These are phyloP conservation scores for Incumbomyces delicatus DNA, from an alignment of 2,329 filamentous ascomycete species.

Conservation along the genomic window DNA sequence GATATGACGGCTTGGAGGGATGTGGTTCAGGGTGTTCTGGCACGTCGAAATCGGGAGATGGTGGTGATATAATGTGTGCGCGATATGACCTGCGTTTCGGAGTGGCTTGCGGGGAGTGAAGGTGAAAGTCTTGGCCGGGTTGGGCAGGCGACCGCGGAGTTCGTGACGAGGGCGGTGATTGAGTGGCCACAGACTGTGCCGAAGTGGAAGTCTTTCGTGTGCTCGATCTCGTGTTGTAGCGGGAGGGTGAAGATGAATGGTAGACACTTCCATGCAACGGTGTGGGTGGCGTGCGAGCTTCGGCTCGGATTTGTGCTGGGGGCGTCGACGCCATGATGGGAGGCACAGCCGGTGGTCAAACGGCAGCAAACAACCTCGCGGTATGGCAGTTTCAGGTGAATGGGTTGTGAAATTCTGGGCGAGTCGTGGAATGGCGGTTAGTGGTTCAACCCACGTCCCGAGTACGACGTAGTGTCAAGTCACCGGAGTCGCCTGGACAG, in stretches of 20 bases:
- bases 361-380: conserved; percentile 4
- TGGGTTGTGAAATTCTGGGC: background rate
- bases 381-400: conserved; percentile 3
- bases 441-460: too few relatives aligned
- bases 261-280: conserved; percentile 33
- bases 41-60: conserved; percentile 13
- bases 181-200: conserved; percentile 9
- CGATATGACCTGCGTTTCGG: conserved; percentile 16
- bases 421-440: background rate
- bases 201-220: conserved; percentile 13
- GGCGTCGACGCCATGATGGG: conserved; percentile 36
- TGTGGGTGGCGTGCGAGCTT: conserved; percentile 31
- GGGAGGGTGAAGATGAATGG: conserved; percentile 24
- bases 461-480: too few relatives aligned
- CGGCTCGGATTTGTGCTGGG: conserved; percentile 24
- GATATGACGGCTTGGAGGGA: conserved; percentile 20
- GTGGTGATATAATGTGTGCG: conserved; percentile 16
- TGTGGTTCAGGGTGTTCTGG: conserved; percentile 7
- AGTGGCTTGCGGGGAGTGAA: conserved; percentile 17
- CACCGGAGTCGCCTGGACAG: too few relatives aligned
- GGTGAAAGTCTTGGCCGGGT: background rate
- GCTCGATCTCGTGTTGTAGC: conserved; percentile 20
- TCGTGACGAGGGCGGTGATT: conserved; percentile 9
- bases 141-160: conserved; percentile 2
- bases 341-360: conserved; percentile 3